Evolutionary conservation across 345 rosid genomes (phyloP).

Genomic region (Balakata baccata): DNA sequence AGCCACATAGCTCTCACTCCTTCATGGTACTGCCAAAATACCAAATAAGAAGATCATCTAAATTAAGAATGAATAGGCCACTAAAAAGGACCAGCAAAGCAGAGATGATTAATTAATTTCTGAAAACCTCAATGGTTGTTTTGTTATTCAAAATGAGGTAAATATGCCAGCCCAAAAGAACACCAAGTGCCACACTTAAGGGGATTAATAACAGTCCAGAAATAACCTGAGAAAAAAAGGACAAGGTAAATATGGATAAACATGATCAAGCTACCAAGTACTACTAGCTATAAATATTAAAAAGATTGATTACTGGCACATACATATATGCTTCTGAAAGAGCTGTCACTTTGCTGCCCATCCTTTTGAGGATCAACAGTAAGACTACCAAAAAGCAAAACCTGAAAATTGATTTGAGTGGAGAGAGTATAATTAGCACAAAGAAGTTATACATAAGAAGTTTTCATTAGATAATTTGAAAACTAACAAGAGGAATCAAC

Average conservation of each 20-base stretch:
- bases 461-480: neutral
- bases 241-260: slow-evolving; percentile 20
- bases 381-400: slow-evolving; percentile 80
- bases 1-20: slow-evolving; percentile 95
- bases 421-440: neutral
- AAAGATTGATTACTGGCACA: slow-evolving; percentile 5
- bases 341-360: slow-evolving; percentile 56
- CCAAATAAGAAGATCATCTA: neutral
- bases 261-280: neutral
- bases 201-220: slow-evolving; percentile 69
- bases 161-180: slow-evolving; percentile 87
- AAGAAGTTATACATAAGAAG: neutral
- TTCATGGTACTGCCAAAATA: slow-evolving; percentile 67
- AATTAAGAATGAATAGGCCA: slow-evolving; percentile 1
- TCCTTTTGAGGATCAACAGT: slow-evolving; percentile 59
- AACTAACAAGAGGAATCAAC: neutral
- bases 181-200: slow-evolving; percentile 52
- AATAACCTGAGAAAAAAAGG: slow-evolving; percentile 49
- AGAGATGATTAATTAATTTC: neutral
- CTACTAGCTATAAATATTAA: slow-evolving; percentile 11
- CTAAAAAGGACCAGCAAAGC: neutral
- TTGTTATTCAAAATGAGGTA: slow-evolving; percentile 80
- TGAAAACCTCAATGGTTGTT: slow-evolving; percentile 79
- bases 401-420: slow-evolving; percentile 39
- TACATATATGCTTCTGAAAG: slow-evolving; percentile 64